Percentiles rank a stretch among this genome's conserved stretches.
Evolutionary conservation across 2,329 filamentous ascomycete genomes (phyloP).

Genomic region (Pseudogymnoascus sp.): DNA sequence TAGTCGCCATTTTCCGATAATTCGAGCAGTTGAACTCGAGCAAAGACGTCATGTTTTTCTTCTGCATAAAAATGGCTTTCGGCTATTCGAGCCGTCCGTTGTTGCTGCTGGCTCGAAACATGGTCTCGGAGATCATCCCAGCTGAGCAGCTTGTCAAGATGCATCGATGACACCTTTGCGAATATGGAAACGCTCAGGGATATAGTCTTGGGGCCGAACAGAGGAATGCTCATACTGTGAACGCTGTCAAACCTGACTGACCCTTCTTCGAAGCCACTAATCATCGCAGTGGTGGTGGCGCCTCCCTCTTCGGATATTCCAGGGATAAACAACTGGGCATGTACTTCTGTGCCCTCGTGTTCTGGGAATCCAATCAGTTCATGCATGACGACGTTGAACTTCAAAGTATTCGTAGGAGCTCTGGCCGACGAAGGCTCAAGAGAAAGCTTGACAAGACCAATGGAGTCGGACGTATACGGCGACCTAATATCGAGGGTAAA

Average conservation of each 20-base stretch:
- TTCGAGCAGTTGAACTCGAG: conserved; percentile 81
- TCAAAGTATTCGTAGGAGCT: conserved; percentile 83
- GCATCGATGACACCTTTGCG: conserved; percentile 83
- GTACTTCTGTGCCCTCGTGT: conserved; percentile 88
- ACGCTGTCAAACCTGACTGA: conserved; percentile 93
- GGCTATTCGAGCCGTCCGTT: conserved; percentile 58
- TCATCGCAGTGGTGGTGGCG: conserved; percentile 91
- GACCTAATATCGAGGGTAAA: conserved; percentile 86
- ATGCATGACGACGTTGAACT: conserved; percentile 98
- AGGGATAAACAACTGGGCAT: conserved; percentile 93
- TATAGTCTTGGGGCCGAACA: conserved; percentile 67
- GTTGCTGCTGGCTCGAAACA: conserved; percentile 50
- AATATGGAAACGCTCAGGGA: conserved; percentile 84
- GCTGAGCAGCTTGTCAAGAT: conserved; percentile 92
- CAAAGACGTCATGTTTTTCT: conserved; percentile 89
- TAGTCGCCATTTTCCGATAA: conserved; percentile 89
- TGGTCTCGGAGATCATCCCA: conserved; percentile 98
- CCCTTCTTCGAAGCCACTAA: conserved; percentile 86
- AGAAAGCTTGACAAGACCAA: conserved; percentile 85
- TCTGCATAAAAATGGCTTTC: conserved; percentile 91
- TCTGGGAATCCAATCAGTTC: conserved; percentile 92
- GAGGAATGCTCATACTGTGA: conserved; percentile 91
- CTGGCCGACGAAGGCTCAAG: conserved; percentile 90
- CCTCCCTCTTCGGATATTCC: conserved; percentile 84
- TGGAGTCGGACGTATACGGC: conserved; percentile 82